Percentiles rank a stretch among this genome's conserved stretches.
Evolutionary conservation across 2,329 filamentous ascomycete genomes (phyloP).

Genomic region (Mycocentrospora acerina): DNA sequence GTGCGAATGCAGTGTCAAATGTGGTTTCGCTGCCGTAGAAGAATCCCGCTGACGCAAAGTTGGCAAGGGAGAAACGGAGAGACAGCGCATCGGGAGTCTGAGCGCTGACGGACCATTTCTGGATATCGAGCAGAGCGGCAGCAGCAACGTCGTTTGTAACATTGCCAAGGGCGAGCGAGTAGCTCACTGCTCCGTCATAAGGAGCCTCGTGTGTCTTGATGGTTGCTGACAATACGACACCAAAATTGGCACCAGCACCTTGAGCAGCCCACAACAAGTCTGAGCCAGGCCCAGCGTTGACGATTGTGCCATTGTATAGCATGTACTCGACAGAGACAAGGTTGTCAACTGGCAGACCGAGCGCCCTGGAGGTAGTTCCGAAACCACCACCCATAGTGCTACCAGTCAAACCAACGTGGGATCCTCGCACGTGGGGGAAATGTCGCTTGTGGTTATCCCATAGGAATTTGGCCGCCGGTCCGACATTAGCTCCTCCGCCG

Average conservation of each 20-base stretch:
- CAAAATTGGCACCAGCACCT: constrained; percentile 13
- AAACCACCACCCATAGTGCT: constrained; percentile 11
- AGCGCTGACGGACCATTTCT: constrained; percentile 12
- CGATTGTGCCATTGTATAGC: constrained; percentile 11
- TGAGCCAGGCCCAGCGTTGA: constrained; percentile 8
- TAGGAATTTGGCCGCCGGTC: constrained; percentile 10
- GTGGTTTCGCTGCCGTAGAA: constrained; percentile 12
- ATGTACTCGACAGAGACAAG: constrained; percentile 13
- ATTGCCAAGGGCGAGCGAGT: constrained; percentile 6
- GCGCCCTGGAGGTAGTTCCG: constrained; percentile 10
- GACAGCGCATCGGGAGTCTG: constrained; percentile 14
- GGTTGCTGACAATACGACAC: constrained; percentile 11
- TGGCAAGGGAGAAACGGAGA: constrained; percentile 12
- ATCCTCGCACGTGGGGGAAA: constrained; percentile 13
- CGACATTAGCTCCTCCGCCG: constrained; percentile 11
- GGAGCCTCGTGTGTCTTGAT: constrained; percentile 9
- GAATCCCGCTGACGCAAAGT: constrained; percentile 11
- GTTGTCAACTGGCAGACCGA: constrained; percentile 10
- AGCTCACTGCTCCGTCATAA: constrained; percentile 8
- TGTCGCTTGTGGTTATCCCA: constrained; percentile 8
- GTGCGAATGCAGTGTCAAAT: constrained; percentile 12
- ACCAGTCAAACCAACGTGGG: constrained; percentile 10
- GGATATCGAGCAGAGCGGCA: constrained; percentile 13
- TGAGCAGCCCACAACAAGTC: constrained; percentile 15
- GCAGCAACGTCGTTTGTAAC: constrained; percentile 1